A percentile compares a stretch with the other conserved stretches of the same genome.
These are phyloP conservation scores for Colletotrichum navitas DNA, from an alignment of 2,329 filamentous ascomycete species.

Conservation along the genomic window DNA sequence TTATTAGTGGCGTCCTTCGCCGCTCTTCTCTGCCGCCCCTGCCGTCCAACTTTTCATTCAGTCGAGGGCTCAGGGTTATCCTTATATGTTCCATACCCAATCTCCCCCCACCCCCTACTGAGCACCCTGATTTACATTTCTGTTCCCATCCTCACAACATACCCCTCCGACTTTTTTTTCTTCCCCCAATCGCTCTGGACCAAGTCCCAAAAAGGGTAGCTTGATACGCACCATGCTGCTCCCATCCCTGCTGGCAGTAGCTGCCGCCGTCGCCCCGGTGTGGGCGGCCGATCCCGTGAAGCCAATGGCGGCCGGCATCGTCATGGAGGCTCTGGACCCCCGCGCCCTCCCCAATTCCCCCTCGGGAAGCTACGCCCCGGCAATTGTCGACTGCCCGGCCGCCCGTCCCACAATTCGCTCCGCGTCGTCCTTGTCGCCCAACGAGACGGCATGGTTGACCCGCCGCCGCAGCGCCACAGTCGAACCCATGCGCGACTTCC, in stretches of 20 bases:
- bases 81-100: conserved; percentile 11
- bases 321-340: conserved; percentile 36
- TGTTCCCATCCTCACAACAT: not conserved
- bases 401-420: conserved; percentile 76
- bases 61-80: no score
- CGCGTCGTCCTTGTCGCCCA: conserved; percentile 71
- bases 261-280: conserved; percentile 48
- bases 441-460: conserved; percentile 81
- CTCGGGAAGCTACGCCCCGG: conserved; percentile 77
- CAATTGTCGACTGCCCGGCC: conserved; percentile 75
- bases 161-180: not conserved
- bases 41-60: conserved; percentile 2
- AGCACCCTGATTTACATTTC: not conserved
- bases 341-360: conserved; percentile 55
- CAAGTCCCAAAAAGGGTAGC: not conserved
- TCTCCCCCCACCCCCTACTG: not conserved
- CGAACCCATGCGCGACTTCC: conserved; percentile 79
- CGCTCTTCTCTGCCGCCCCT: not conserved
- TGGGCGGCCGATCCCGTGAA: conserved; percentile 46
- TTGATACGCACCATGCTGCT: conserved; percentile 22
- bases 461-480: conserved; percentile 79
- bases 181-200: not conserved
- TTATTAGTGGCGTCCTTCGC: conserved; percentile 26
- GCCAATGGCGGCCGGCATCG: conserved; percentile 37
- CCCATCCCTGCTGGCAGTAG: conserved; percentile 29